These are phyloP conservation scores for Coniophora puteana DNA, from an alignment of 1,284 basidiomycete genomes.

Conservation along the genomic window DNA sequence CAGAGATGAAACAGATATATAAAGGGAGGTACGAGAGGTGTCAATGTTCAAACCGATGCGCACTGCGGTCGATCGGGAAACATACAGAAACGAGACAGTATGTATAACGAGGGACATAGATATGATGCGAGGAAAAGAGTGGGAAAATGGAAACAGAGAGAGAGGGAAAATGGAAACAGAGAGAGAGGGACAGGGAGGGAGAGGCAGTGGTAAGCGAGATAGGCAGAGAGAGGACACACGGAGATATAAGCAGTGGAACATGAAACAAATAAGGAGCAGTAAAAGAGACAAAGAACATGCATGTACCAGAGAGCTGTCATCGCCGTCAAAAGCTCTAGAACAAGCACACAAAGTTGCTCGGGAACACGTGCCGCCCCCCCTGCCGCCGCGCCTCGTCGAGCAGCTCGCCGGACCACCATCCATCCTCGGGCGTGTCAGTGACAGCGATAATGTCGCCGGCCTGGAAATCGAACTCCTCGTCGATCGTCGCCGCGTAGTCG, in stretches of 20 bases:
- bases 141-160: constrained; percentile 3
- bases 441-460: constrained; percentile 91
- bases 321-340: constrained; percentile 38
- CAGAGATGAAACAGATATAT: too few relatives aligned
- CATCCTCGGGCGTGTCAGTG: constrained; percentile 87
- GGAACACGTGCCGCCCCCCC: constrained; percentile 83
- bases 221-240: too few relatives aligned
- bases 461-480: constrained; percentile 91
- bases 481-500: constrained; percentile 84
- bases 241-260: too few relatives aligned
- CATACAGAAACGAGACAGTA: not conserved
- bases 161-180: constrained; percentile 4
- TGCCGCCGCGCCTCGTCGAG: constrained; percentile 82
- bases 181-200: not conserved
- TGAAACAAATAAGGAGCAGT: not conserved
- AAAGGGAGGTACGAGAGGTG: too few relatives aligned
- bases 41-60: too few relatives aligned
- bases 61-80: too few relatives aligned
- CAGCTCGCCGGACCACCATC: constrained; percentile 90
- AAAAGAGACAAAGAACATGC: not conserved
- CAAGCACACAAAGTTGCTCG: constrained; percentile 86
- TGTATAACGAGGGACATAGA: not conserved
- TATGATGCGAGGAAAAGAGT: constrained; percentile 2
- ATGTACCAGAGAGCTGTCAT: not conserved
- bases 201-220: constrained; percentile 1